Base-by-base conservation (phyloP, 2,329 filamentous ascomycete genomes). In the Amesomyces nigricolor region DNA sequence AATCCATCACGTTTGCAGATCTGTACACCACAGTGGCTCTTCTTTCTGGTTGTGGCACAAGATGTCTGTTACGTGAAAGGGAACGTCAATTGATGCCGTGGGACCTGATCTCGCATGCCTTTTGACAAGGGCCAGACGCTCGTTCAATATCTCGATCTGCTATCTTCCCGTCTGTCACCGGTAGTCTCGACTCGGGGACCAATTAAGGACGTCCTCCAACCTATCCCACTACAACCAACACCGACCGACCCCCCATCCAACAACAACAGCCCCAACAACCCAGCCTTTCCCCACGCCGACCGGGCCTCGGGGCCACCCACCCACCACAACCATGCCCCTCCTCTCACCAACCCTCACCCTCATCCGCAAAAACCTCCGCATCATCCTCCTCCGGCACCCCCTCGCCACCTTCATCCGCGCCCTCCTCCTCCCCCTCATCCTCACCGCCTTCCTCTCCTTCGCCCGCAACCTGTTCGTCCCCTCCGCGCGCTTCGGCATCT, bases 381-480 rank as follows among this genome's bases (percentile, higher is more conserved):
- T 84, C 61, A 73, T 82, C 13, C 63, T 84, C 35, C 63, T 77
- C 43, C 79, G 83, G 5, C 82, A 84, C 67, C 64, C 70, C 17
- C 54, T 75, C 5, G 72, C 78, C 19, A 81, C 81, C 2, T 56
- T 77, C 44, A 70, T 82, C 58, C 80, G 82, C 63, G 79, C 82
- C 5, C 77, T 87, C 48, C 39, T 86, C 17, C 72, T 86, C 1
- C 84, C 84, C 2, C 70, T 86, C 32, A 65, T 79, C 44, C 71
- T 87, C 50, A 77, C 80, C 40, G 71, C 78, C 19, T 83, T 86
- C 63, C 76, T 87, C 58, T 80, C 75, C 51, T 92, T 87, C 68
- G 86, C 89, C 14, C 86, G 88, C 63, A 91, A 91, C 68, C 81
- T 96, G 60, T 92, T 95, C 65, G 81, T 91, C 3, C 86, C 89